Base-by-base conservation (phyloP, 73 alveolate species). In the Urostyla sp. region DNA sequence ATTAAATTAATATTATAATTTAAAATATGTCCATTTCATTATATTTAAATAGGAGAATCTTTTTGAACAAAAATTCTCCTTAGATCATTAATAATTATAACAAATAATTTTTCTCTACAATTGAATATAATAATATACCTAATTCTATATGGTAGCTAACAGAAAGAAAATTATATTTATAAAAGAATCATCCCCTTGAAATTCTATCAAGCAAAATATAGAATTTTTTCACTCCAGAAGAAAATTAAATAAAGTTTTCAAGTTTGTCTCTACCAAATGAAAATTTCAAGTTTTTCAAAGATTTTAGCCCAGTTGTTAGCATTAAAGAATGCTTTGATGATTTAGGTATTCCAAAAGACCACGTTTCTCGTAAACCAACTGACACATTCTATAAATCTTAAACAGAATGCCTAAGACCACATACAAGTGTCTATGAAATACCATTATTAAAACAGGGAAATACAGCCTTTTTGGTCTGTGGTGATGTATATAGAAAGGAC, bases 401-500 rank as follows among this genome's bases (percentile, higher is more conserved):
- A 38, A 72, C 77, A 43, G 38, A 50, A 0, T 85, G 84, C 40
- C 69, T 94, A 77, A 92, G 98, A 80, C 92, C 97, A 11, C 97
- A 94, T 52, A 93, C 98, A 11, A 84, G 98, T 11, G 97, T 95
- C 7, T 96, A 94, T 76, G 61, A 94, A 60, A 74, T 80, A 31
- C 91, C 94, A 51, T 69, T 92, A 89, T 74, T 94, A 72, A 72
- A 61, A 54, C 45, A 82, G 34, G 85, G 76, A 11, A 85, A 88
- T 13, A 80, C 82, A 38, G 94, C 98, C 15, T 94, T 94, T 63
- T 75, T 94, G 6, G 94, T 92, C 20, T 55, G 83, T 8, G 98
- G 98, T 32, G 98, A 94, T 72, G 97, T 92, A 40, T 94, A 92
- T 58, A 66, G 98, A 53, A 89, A 95, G 87, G 98, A 94, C 67